Evolutionary conservation across 768 basidiomycete genomes (phyloP), one percentile per base, ranked within the genome.

Genomic region (Boletales sp.): DNA sequence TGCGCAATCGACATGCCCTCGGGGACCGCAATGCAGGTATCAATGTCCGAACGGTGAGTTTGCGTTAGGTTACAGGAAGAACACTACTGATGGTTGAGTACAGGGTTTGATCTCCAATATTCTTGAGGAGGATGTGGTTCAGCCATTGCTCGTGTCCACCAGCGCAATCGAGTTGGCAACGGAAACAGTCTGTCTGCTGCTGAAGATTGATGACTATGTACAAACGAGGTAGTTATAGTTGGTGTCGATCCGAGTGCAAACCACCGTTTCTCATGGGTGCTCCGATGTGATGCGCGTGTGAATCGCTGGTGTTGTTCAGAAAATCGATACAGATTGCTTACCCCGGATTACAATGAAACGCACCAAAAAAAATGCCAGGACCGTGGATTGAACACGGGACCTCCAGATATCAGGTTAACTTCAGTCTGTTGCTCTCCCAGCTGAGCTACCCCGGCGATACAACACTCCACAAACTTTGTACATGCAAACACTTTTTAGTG

Each of bases 81-180:
- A 32, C 46, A 18, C 41, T 31, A 40, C 25, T 59, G 18, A 68
- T 28, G 41, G 32, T 36, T 14, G 34, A 43, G 42, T 30, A n/a
- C 57, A 94, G 92, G 95, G 96, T 12, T 76, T 95, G 60, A 95
- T 99, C 60, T 94, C 92, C 21, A 96, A 99, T 72, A 97, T 99
- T 55, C 65, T 95, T 31, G 95, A 97, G 67, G 96, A 99, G 69
- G 92, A 96, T 55, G 96, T 98, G 14, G 87, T 98, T 5, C 96
- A 98, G 68, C 96, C 94, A 31, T 74, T 99, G 50, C 73, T 98
- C 42, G 96, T 99, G 14, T 87, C 90, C 15, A 98, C 96, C 25
- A 94, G 91, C 57, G 96, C 96, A 10, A 75, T 98, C 48, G 95
- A 99, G 71, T 77, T 98, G 44, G 76, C 96, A 19, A 96, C 95